Evolutionary conservation across 2,329 filamentous ascomycete species (phyloP), one percentile per base, ranked within the genome.

Genomic region (Blastomyces gilchristii): DNA sequence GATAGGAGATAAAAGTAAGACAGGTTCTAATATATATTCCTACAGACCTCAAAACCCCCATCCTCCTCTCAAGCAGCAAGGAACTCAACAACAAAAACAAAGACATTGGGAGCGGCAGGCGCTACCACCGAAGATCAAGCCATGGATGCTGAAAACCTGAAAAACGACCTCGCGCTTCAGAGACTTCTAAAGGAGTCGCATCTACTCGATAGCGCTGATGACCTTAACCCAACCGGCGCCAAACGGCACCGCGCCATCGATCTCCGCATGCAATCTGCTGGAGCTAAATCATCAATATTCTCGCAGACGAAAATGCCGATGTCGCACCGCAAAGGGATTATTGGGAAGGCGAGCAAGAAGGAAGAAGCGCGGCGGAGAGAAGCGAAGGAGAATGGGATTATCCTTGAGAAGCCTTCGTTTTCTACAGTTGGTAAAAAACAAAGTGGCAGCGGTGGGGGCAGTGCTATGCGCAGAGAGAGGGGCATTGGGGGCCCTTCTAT

Each of bases 151-250:
- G 66, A 63, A 61, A 83, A 92, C 0, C 82, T 97, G n/a, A 91
- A 92, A 74, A 92, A 97, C 75, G 94, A 99, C 75, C 85, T 97
- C 62, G 92, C 90, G 45, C 85, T 99, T 16, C 93, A 97, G 74
- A 87, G 91, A 57, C 85, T 99, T 50, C 85, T 99, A 63, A 83
- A 87, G 68, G 94, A 99, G 80, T 97, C 92, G 0, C 91, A 96
- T 76, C 87, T 97, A 65, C 82, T 97, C 22, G 91, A 92, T 73
- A 92, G 97, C 75, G 94, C 97, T 74, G 85, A 96, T 62, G 92
- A 90, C 49, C 85, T 99, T 16, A 81, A 82, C 54, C 80, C 82
- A 22, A 79, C 83, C 28, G 92, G 92, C 62, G 87, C 86, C 69
- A 88, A 88, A 69, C 85, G 92, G 41, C 86, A 90, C 68, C 90